Conservation (phyloP, 192 early-diverging fungal species). For the Coemansia biformis region DNA sequence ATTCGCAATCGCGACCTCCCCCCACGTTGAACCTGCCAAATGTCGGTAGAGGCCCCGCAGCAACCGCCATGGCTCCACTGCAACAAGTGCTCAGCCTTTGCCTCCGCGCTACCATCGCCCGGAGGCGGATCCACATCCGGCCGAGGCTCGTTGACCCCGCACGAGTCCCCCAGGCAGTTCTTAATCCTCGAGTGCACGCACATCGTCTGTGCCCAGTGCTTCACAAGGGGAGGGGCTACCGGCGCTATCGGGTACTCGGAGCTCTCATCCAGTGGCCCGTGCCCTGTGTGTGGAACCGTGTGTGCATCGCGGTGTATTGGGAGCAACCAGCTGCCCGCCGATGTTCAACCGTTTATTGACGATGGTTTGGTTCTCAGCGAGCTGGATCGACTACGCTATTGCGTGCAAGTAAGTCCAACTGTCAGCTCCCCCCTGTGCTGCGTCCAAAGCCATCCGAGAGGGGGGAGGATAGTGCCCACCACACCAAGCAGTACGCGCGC, state of each 20-base stretch:
- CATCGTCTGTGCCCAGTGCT: slow-evolving; percentile 23
- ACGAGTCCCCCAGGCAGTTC: background rate
- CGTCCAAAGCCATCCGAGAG: no score
- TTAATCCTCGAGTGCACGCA: slow-evolving; percentile 41
- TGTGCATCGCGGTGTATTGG: slow-evolving; percentile 29
- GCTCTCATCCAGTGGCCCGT: no score
- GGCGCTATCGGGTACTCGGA: no score
- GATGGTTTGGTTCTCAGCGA: slow-evolving; percentile 17
- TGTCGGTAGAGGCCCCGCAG: background rate
- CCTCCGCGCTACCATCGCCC: no score
- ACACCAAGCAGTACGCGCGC: no score
- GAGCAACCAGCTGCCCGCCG: slow-evolving; percentile 8
- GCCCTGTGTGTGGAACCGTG: slow-evolving; percentile 21
- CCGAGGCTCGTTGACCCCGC: background rate
- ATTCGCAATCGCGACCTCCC: no score
- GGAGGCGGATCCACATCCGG: no score
- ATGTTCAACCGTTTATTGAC: slow-evolving; percentile 26
- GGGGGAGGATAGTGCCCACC: background rate
- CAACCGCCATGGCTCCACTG: slow-evolving; percentile 39
- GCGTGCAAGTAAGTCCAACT: slow-evolving; percentile 19
- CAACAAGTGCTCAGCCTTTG: slow-evolving; percentile 34
- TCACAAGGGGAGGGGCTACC: no score
- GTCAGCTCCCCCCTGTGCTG: no score
- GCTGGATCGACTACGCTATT: slow-evolving; percentile 34
- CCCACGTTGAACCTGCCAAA: background rate